A percentile compares a stretch with the other conserved stretches of the same genome.
phyloP scores from a whole-genome alignment of 1,284 basidiomycete species.

The Puccinia brachypodii region DNA sequence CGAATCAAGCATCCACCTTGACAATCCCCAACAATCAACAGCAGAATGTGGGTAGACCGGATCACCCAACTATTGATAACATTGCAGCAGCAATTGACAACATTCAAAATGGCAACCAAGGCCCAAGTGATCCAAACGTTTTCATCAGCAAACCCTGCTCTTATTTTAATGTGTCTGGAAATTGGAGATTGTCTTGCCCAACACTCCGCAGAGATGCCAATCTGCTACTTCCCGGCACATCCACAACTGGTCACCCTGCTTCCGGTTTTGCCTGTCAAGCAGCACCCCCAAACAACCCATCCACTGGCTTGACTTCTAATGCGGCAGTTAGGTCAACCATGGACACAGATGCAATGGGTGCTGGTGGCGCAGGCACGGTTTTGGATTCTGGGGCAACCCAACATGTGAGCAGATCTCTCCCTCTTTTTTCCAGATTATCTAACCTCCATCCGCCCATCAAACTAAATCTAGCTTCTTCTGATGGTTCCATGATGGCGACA shows the following conservation, averaged over 20 bases:
- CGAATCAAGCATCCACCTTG: background rate
- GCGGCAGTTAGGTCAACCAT: background rate
- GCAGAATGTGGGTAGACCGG: background rate
- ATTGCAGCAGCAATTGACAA: background rate
- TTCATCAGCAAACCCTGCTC: background rate
- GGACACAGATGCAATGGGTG: background rate
- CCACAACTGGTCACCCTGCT: background rate
- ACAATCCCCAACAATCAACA: background rate
- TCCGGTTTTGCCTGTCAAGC: constrained; percentile 2
- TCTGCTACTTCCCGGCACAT: background rate
- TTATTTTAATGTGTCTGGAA: background rate
- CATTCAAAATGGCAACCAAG: background rate
- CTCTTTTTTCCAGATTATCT: background rate
- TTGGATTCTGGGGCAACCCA: constrained; percentile 28
- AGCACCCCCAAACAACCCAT: background rate
- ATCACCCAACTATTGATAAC: background rate
- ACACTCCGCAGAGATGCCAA: background rate
- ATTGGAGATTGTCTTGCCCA: background rate
- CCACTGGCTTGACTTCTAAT: no score
- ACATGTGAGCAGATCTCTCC: constrained; percentile 6
- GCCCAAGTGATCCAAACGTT: background rate
- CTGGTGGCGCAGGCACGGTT: background rate
- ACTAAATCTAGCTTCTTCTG: background rate
- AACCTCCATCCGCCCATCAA: background rate
- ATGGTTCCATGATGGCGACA: background rate